Evolutionary conservation across 257 asterid species (phyloP).

Genomic region (Solanum acaule): DNA sequence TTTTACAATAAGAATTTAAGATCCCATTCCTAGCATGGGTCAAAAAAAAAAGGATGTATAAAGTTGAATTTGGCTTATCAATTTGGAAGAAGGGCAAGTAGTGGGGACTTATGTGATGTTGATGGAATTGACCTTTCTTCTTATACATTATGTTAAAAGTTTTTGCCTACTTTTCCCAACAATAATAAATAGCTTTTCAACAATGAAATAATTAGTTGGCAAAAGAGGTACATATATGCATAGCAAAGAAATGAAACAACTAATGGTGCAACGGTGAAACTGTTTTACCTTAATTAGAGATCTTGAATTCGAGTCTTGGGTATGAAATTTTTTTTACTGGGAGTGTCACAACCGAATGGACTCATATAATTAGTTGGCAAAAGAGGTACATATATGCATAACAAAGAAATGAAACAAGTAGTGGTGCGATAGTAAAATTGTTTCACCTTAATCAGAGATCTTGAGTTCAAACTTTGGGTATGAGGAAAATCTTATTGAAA

Average conservation of each 20-base stretch:
- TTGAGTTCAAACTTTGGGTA: fast-evolving
- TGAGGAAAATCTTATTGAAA: too few relatives aligned
- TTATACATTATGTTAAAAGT: neutral
- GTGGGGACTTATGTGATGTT: neutral
- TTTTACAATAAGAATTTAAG: neutral
- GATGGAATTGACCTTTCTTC: neutral
- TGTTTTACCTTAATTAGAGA: too few relatives aligned
- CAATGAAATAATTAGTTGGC: neutral
- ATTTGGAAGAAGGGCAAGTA: neutral
- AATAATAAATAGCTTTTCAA: neutral
- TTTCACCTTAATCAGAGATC: neutral
- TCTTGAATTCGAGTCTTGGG: too few relatives aligned
- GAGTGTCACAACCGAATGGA: too few relatives aligned
- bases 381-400: neutral
- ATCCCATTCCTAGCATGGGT: neutral
- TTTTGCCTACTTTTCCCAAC: neutral
- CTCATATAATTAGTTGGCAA: neutral
- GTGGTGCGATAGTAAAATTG: too few relatives aligned
- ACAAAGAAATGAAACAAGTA: neutral
- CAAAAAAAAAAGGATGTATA: neutral
- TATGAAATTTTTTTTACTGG: neutral
- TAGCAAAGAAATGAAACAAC: neutral
- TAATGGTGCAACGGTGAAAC: neutral
- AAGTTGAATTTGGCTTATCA: constrained; percentile 3
- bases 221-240: neutral